Evolutionary conservation across 345 rosid species (phyloP), one percentile per base, ranked within the genome.

Genomic region (Geranium brycei): DNA sequence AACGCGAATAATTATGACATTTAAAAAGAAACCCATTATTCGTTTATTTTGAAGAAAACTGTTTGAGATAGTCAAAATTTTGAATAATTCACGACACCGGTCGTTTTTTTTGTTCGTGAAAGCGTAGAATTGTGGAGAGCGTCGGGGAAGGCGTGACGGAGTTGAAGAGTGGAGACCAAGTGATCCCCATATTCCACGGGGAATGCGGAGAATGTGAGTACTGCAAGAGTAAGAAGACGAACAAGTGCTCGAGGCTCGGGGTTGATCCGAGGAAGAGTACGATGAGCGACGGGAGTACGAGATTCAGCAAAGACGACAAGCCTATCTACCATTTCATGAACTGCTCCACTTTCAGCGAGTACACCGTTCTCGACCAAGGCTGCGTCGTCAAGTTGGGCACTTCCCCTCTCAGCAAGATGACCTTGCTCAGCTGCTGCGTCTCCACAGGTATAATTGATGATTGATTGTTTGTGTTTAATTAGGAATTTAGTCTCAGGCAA

Each of bases 291-390:
- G 87, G 86, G 19, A 61, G 62, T 51, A 70, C 79, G 0, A 85
- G 95, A 80, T 85, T 88, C 68, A 23, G 66, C 62, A 77, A 68
- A 4, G 75, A 64, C 58, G 75, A 66, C 31, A 53, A 72, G 57
- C 83, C 87, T 59, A 73, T 82, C 7, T 88, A 65, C 66, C 89
- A 88, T 67, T 84, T 85, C 65, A 83, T 85, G 53, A 83, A 83
- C 71, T 80, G 87, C 16, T 87, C 95, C 15, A 83, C 87, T 3
- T 88, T 88, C 71, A 76, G 85, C 2, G 85, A 85, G 67, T 88
- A 79, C 77, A 80, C 89, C 0, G 91, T 88, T 19, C 64, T 88
- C 31, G 87, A 88, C 63, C 82, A 86, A 0, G 83, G 82, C 40
- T 78, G 85, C 5, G 72, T 75, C 11, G 89, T 83, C 62, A 85